phyloP scores from a whole-genome alignment of 768 basidiomycete genomes.

The Leccinum incarnatum region DNA sequence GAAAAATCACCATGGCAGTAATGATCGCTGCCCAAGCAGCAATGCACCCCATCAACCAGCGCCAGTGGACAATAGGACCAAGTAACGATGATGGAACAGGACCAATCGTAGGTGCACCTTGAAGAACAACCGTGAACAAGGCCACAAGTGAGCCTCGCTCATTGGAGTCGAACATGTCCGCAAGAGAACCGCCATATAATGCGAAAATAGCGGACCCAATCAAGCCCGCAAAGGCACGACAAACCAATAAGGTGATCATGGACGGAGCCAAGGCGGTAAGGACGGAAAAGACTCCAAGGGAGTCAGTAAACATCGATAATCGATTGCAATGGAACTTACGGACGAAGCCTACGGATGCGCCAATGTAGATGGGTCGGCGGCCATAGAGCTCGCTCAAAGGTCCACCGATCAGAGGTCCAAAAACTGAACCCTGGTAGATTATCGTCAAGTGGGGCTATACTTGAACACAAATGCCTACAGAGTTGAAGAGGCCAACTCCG shows the following conservation, averaged over 20 bases:
- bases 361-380: slow-evolving; percentile 20
- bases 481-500: slow-evolving; percentile 23
- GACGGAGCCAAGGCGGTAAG: slow-evolving; percentile 19
- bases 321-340: slow-evolving; percentile 2
- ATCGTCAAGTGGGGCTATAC: background rate
- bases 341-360: slow-evolving; percentile 19
- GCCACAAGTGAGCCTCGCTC: slow-evolving; percentile 25
- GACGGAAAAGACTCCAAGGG: slow-evolving; percentile 18
- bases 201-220: slow-evolving; percentile 22
- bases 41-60: slow-evolving; percentile 22
- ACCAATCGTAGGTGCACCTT: slow-evolving; percentile 27
- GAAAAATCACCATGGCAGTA: slow-evolving; percentile 11
- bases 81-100: slow-evolving; percentile 27
- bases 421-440: slow-evolving; percentile 15
- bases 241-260: slow-evolving; percentile 15
- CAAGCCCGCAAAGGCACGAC: slow-evolving; percentile 22
- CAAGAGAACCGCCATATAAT: slow-evolving; percentile 25
- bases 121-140: slow-evolving; percentile 24
- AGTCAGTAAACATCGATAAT: background rate
- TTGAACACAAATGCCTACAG: slow-evolving; percentile 5
- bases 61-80: slow-evolving; percentile 21
- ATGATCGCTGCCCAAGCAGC: slow-evolving; percentile 19
- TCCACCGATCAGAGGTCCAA: slow-evolving; percentile 22
- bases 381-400: slow-evolving; percentile 26
- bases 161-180: slow-evolving; percentile 23